phyloP scores from a whole-genome alignment of 1,139 yeast species.

The Suhomyces chickasaworum region DNA sequence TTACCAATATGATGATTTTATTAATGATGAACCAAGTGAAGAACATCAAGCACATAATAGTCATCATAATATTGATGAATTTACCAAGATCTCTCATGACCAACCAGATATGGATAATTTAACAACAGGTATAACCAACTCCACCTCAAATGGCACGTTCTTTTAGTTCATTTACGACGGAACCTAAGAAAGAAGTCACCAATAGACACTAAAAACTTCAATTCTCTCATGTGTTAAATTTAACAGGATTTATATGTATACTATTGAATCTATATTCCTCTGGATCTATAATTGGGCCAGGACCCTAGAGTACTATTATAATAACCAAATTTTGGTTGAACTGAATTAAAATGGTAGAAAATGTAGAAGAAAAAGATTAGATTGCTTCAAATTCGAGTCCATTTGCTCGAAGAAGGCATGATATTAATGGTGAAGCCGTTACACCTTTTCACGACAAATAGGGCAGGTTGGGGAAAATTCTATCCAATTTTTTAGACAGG shows the following conservation, averaged over 20 bases:
- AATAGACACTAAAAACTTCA: slow-evolving; percentile 7
- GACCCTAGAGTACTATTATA: not conserved
- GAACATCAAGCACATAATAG: slow-evolving; percentile 9
- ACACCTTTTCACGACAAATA: slow-evolving; percentile 35
- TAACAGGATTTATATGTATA: slow-evolving; percentile 6
- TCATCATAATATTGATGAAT: slow-evolving; percentile 27
- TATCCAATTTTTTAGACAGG: slow-evolving; percentile 51
- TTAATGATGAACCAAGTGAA: slow-evolving; percentile 20
- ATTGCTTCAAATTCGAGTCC: too few species aligned
- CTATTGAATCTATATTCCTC: slow-evolving; percentile 10
- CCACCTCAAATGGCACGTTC: slow-evolving; percentile 21
- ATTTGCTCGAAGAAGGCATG: not conserved
- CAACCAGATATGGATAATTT: slow-evolving; percentile 37
- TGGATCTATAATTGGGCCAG: slow-evolving; percentile 4
- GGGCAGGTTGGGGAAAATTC: slow-evolving; percentile 48
- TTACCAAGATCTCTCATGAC: slow-evolving; percentile 32
- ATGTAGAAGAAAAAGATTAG: too few species aligned
- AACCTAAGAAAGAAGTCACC: not conserved
- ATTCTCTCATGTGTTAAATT: slow-evolving; percentile 12
- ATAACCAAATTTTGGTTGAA: not conserved
- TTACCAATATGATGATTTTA: slow-evolving; percentile 37
- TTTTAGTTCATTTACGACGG: slow-evolving; percentile 11
- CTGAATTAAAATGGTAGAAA: not conserved
- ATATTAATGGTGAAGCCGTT: not conserved
- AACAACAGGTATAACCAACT: slow-evolving; percentile 33